Conservation (phyloP, 2,329 filamentous ascomycete species). For the Corynespora cassiicola region DNA sequence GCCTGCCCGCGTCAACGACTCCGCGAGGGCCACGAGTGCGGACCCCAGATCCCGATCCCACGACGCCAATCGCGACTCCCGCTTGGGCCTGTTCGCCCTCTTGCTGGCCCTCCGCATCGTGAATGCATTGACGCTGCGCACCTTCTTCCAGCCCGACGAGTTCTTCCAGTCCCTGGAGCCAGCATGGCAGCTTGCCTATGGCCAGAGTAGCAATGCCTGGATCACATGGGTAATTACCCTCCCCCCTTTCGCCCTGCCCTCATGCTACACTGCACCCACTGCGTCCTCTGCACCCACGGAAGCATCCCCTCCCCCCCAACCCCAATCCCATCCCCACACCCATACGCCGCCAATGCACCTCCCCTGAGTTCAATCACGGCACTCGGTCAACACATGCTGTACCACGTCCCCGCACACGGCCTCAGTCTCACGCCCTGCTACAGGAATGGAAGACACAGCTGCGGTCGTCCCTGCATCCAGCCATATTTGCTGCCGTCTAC, state of each 20-base stretch:
- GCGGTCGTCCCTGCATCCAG: conserved; percentile 90
- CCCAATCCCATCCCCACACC: too few species aligned
- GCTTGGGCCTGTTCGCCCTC: conserved; percentile 33
- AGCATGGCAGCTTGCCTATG: conserved; percentile 89
- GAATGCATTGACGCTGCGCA: conserved; percentile 79
- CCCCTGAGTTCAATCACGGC: too few species aligned
- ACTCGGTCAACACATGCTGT: conserved; percentile 6
- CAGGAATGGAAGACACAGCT: conserved; percentile 93
- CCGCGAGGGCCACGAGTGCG: conserved; percentile 37
- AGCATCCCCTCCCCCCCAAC: too few species aligned
- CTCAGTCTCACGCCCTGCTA: conserved; percentile 35
- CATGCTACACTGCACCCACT: not conserved
- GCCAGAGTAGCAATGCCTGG: conserved; percentile 79
- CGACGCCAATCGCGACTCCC: conserved; percentile 40
- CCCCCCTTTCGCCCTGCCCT: conserved; percentile 5
- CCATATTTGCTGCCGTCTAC: conserved; percentile 81
- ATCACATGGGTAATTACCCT: conserved; percentile 81
- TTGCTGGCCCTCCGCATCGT: conserved; percentile 75
- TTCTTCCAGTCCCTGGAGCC: conserved; percentile 96
- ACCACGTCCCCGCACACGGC: conserved; percentile 2
- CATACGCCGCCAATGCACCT: too few species aligned
- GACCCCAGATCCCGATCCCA: conserved; percentile 16
- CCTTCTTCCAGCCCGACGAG: conserved; percentile 98
- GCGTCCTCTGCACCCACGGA: too few species aligned
- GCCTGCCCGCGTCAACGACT: conserved; percentile 24